A percentile compares a stretch with the other conserved stretches of the same genome.
Evolutionary conservation across 1,284 basidiomycete species (phyloP).

Genomic region (Boletellus dicymbophilus): DNA sequence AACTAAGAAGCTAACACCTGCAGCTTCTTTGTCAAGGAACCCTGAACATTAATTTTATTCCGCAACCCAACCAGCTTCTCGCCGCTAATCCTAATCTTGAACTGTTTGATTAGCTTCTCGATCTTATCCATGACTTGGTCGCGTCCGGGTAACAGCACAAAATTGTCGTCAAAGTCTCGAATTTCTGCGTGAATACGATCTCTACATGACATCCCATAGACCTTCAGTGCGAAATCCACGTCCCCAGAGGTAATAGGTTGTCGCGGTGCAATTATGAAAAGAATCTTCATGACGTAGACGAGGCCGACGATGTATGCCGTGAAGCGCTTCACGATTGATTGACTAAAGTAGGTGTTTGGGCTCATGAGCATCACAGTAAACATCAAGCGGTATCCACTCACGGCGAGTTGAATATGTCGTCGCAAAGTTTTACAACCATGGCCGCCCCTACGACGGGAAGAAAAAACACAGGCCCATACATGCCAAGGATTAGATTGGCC

Average conservation of each 20-base stretch:
- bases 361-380: background rate
- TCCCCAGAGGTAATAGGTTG: background rate
- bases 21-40: too few species aligned
- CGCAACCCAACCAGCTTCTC: too few species aligned
- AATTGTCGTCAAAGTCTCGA: background rate
- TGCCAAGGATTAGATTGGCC: background rate
- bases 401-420: background rate
- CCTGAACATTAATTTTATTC: too few species aligned
- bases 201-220: background rate
- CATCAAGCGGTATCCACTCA: background rate
- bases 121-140: background rate
- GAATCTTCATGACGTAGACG: constrained; percentile 1
- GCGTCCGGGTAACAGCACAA: background rate
- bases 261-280: background rate
- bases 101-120: background rate
- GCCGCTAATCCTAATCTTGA: too few species aligned
- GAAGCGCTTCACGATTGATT: background rate
- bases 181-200: background rate
- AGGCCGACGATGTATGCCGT: background rate
- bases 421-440: background rate
- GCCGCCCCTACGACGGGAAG: background rate
- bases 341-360: background rate
- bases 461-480: background rate
- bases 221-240: background rate
- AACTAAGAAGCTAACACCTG: too few species aligned